phyloP scores from a whole-genome alignment of 2,329 filamentous ascomycete genomes.

The Aspergillus pseudonomiae region DNA sequence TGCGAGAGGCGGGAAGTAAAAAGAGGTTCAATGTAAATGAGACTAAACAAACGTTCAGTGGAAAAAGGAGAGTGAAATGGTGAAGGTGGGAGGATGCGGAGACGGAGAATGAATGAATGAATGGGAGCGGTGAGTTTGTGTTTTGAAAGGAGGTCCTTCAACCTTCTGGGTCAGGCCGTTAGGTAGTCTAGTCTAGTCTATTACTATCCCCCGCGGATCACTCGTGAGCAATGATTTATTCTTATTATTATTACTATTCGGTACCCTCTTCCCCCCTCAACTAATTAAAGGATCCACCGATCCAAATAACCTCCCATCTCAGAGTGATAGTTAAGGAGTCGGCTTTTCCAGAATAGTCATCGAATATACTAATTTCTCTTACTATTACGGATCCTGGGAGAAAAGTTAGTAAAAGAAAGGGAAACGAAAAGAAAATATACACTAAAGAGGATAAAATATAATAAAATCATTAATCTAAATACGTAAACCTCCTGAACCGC shows the following conservation, averaged over 20 bases:
- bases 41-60: neutral
- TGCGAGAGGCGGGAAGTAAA: constrained; percentile 16
- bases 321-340: neutral
- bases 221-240: constrained; percentile 12
- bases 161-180: constrained; percentile 5
- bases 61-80: constrained; percentile 3
- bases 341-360: constrained; percentile 6
- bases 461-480: neutral
- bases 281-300: constrained; percentile 4
- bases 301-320: constrained; percentile 3
- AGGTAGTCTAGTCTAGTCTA: neutral
- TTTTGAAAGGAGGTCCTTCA: constrained; percentile 13
- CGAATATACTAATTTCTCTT: neutral
- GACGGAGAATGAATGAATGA: constrained; percentile 15
- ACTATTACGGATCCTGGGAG: neutral
- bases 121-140: constrained; percentile 19
- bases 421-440: neutral
- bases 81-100: constrained; percentile 23
- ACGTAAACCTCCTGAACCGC: neutral
- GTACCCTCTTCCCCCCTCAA: neutral
- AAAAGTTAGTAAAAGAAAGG: neutral
- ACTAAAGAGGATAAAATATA: neutral
- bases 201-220: constrained; percentile 23
- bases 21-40: constrained; percentile 4
- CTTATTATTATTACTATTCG: neutral